Evolutionary conservation across 2,329 filamentous ascomycete species (phyloP).

Genomic region (Coleophoma crateriformis): DNA sequence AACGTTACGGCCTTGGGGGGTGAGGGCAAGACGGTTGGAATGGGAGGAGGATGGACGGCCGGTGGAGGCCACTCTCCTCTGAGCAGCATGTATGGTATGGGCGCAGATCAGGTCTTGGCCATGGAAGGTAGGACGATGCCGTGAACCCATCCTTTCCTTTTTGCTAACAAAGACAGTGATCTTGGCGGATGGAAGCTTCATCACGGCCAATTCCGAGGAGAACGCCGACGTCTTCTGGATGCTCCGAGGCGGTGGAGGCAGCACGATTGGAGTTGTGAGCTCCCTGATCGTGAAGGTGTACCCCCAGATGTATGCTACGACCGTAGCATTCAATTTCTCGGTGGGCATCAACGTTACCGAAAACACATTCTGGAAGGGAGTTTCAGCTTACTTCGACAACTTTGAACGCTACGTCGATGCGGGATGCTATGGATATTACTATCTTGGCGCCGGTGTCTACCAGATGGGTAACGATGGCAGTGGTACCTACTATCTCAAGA

Average conservation of each 20-base stretch:
- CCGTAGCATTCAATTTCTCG: constrained; percentile 38
- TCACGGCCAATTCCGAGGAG: constrained; percentile 11
- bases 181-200: constrained; percentile 13
- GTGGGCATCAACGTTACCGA: constrained; percentile 40
- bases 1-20: constrained; percentile 42
- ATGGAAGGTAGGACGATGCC: constrained; percentile 35
- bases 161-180: constrained; percentile 7
- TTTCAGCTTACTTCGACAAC: constrained; percentile 43
- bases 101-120: constrained; percentile 53
- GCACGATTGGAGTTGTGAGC: constrained; percentile 56
- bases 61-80: constrained; percentile 56
- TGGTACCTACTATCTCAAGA: constrained; percentile 24
- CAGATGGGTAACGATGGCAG: constrained; percentile 2
- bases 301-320: constrained; percentile 28
- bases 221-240: constrained; percentile 20
- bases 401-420: constrained; percentile 31
- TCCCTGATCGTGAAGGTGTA: constrained; percentile 50
- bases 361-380: constrained; percentile 41
- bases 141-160: not conserved
- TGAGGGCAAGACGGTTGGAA: constrained; percentile 41
- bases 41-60: constrained; percentile 44
- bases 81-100: constrained; percentile 48
- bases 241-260: constrained; percentile 18
- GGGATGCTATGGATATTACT: constrained; percentile 23
- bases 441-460: constrained; percentile 27